Evolutionary conservation across 768 basidiomycete genomes (phyloP), one percentile per base, ranked within the genome.

Genomic region (Rhodotorula toruloides): DNA sequence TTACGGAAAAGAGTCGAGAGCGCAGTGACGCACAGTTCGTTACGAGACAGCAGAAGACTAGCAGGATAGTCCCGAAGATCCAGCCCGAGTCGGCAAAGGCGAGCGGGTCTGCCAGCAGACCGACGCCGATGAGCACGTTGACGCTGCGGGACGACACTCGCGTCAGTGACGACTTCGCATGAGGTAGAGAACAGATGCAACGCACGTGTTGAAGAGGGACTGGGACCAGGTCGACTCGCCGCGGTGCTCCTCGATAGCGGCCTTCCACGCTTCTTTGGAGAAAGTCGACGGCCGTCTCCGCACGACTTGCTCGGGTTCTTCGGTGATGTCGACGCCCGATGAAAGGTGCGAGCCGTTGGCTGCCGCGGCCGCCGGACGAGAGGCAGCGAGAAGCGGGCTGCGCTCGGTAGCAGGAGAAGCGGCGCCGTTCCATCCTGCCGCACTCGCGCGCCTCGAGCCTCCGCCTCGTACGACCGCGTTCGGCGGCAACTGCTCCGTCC

Each of bases 61-160:
- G 84, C 22, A 97, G 79, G 32, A 82, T 12, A 1, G 86, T 86
- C 1, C 94, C 93, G 43, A 82, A 80, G 25, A 87, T 78, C 93
- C 93, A 97, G 6, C 93, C 94, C 4, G 90, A 84, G 73, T 90
- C 90, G 1, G 91, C 85, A 73, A 96, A 94, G 0, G 93, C 93
- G 32, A 96, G 66, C 14, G 74, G 73, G 32, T 71, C 65, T 1
- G 74, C 72, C 1, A 74, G 58, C 17, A 73, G 58, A 1, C 72
- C 72, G 17, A 76, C 68, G 40, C 75, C 74, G 42, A 76, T 55
- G 13, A 74, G 67, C 4, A 73, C 72, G 48, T 73, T 74, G 50
- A 76, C 65, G 25, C 67, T 68, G 44, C 22, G 21, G 3, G 14
- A n/a, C n/a, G n/a, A n/a, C n/a, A n/a, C n/a, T n/a, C n/a, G n/a